phyloP scores from a whole-genome alignment of 2,329 filamentous ascomycete genomes.

The Penicillium polonicum region DNA sequence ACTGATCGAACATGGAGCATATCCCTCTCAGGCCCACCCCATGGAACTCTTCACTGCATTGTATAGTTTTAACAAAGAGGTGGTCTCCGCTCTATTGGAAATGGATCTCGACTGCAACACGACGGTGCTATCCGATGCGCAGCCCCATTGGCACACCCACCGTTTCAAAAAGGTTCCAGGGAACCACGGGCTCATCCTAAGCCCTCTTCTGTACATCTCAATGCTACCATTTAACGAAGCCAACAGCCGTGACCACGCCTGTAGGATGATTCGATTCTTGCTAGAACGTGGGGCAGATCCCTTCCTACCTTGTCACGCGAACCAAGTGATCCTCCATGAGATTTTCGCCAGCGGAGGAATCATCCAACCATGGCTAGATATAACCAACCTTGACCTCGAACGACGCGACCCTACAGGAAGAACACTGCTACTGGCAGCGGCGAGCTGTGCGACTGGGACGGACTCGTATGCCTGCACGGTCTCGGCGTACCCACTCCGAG shows the following conservation, averaged over 20 bases:
- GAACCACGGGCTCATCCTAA: background rate
- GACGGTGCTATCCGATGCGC: constrained; percentile 6
- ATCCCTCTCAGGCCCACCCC: constrained; percentile 10
- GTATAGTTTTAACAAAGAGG: constrained; percentile 5
- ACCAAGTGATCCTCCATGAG: constrained; percentile 14
- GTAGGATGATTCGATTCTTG: constrained; percentile 13
- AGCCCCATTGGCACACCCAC: constrained; percentile 15
- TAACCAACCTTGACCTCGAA: constrained; percentile 16
- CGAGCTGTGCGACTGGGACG: constrained; percentile 7
- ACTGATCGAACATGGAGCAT: constrained; percentile 14
- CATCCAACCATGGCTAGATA: constrained; percentile 16
- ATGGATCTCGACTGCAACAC: constrained; percentile 16
- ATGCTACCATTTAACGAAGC: constrained; percentile 17
- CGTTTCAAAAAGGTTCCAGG: background rate
- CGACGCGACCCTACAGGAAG: constrained; percentile 14
- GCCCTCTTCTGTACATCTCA: constrained; percentile 20
- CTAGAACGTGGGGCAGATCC: constrained; percentile 19
- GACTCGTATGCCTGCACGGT: constrained; percentile 8
- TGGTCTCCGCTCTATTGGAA: constrained; percentile 7
- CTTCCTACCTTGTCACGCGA: constrained; percentile 8
- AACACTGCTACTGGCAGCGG: constrained; percentile 17
- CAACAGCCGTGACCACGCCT: constrained; percentile 15
- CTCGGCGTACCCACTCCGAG: background rate
- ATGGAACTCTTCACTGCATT: constrained; percentile 18
- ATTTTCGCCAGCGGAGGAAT: constrained; percentile 14